Percentiles rank a stretch among this genome's conserved stretches.
Evolutionary conservation across 2,329 filamentous ascomycete genomes (phyloP).

Genomic region (Paraphaeosphaeria minitans): DNA sequence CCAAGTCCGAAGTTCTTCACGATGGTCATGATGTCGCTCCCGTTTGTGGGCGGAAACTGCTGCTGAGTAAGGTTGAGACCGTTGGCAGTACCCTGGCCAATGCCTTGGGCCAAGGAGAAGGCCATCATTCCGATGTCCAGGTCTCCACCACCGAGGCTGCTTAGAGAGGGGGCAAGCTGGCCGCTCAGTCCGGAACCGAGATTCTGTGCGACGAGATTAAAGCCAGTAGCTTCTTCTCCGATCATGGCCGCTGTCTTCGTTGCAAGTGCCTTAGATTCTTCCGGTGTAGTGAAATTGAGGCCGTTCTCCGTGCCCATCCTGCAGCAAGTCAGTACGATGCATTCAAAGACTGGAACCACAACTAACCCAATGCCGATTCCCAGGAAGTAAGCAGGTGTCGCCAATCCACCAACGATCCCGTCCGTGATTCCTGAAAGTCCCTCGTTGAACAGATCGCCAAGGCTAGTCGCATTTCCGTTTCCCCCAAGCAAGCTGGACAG

Average conservation of each 20-base stretch:
- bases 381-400: constrained; percentile 35
- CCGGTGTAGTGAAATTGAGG: constrained; percentile 29
- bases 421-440: constrained; percentile 19
- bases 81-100: constrained; percentile 33
- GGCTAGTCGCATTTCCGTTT: not conserved
- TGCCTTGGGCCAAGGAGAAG: constrained; percentile 34
- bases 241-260: constrained; percentile 24
- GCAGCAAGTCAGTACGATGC: constrained; percentile 11
- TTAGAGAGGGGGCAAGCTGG: constrained; percentile 25
- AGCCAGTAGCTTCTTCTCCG: constrained; percentile 28
- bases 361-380: constrained; percentile 38
- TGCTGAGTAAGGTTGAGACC: constrained; percentile 31
- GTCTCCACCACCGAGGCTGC: not conserved
- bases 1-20: constrained; percentile 38
- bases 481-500: no score
- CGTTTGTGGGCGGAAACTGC: constrained; percentile 23
- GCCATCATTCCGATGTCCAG: constrained; percentile 25
- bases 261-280: constrained; percentile 24
- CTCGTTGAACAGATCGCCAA: constrained; percentile 16
- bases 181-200: constrained; percentile 31
- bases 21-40: constrained; percentile 24
- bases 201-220: constrained; percentile 34
- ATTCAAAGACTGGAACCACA: not conserved
- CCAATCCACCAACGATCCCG: constrained; percentile 20
- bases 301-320: constrained; percentile 35